These are phyloP conservation scores for Sesbania bispinosa DNA, from an alignment of 306 rosid genomes.

Conservation along the genomic window DNA sequence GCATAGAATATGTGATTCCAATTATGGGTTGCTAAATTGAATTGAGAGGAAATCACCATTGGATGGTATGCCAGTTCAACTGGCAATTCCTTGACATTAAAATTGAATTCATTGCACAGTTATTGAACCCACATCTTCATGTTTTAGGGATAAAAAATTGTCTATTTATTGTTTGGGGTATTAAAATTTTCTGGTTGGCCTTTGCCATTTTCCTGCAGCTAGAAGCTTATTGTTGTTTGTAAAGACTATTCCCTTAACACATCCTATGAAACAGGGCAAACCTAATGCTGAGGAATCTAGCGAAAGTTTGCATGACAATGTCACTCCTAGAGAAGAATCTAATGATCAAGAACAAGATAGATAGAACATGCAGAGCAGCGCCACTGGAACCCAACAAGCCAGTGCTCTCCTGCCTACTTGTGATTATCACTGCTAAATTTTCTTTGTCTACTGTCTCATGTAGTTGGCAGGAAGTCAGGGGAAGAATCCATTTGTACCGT, in stretches of 20 bases:
- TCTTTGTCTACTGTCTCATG: not conserved
- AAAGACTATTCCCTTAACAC: conserved; percentile 22
- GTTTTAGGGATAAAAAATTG: not conserved
- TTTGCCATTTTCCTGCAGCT: not conserved
- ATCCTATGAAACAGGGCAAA: conserved; percentile 46
- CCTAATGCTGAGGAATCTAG: conserved; percentile 27
- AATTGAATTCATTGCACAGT: not conserved
- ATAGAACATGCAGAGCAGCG: conserved; percentile 24
- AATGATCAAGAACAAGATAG: conserved; percentile 28
- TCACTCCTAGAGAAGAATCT: conserved; percentile 31
- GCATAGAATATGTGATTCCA: not conserved
- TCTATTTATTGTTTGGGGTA: not conserved
- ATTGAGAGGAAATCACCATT: conserved; percentile 9
- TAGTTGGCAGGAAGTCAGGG: conserved; percentile 2
- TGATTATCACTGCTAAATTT: conserved; percentile 15
- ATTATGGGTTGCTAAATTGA: conserved; percentile 5
- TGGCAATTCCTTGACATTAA: conserved; percentile 6
- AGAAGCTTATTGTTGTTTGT: conserved; percentile 8
- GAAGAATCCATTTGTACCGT: conserved; percentile 20
- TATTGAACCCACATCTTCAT: not conserved
- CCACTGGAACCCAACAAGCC: not conserved
- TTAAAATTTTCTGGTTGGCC: not conserved
- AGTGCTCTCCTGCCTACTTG: not conserved
- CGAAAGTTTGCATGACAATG: conserved; percentile 32
- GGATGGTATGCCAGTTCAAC: not conserved